A percentile compares a stretch with the other conserved stretches of the same genome.
These are phyloP conservation scores for Aspergillus ellipticus DNA, from an alignment of 495 filamentous ascomycete genomes.

Conservation along the genomic window DNA sequence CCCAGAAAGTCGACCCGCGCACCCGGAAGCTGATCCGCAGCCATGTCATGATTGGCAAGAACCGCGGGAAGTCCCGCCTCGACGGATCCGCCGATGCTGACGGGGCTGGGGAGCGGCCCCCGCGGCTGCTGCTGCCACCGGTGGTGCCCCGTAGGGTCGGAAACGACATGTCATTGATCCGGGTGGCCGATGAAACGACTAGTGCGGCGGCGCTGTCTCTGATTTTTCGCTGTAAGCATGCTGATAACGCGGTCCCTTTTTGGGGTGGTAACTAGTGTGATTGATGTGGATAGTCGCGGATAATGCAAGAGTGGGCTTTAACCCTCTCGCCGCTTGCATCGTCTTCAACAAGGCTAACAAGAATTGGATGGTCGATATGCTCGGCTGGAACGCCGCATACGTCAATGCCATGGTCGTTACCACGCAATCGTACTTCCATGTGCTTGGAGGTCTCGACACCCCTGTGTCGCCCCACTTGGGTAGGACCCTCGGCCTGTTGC, in stretches of 20 bases:
- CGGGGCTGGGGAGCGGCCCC: conserved; percentile 1
- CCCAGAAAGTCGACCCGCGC: conserved; percentile 24
- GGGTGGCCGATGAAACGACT: background rate
- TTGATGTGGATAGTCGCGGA: background rate
- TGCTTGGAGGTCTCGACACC: background rate
- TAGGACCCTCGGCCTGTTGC: conserved; percentile 32
- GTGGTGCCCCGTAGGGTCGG: background rate
- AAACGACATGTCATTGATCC: background rate
- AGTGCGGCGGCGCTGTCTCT: background rate
- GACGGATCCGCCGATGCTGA: background rate
- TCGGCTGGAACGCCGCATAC: conserved; percentile 33
- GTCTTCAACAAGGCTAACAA: conserved; percentile 24
- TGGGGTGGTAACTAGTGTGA: background rate
- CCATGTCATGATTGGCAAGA: conserved; percentile 50
- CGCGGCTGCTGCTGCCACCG: no score
- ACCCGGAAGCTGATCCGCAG: conserved; percentile 40
- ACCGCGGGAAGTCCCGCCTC: conserved; percentile 20
- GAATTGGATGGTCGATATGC: conserved; percentile 28
- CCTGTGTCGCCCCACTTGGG: conserved; percentile 20
- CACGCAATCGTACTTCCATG: conserved; percentile 29
- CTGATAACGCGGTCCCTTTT: background rate
- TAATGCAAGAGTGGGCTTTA: conserved; percentile 25
- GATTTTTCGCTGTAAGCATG: background rate
- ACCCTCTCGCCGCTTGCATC: conserved; percentile 36
- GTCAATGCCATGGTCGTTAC: conserved; percentile 37